phyloP scores from a whole-genome alignment of 352 stramenopile species.

The Elongisporangium anandrum region DNA sequence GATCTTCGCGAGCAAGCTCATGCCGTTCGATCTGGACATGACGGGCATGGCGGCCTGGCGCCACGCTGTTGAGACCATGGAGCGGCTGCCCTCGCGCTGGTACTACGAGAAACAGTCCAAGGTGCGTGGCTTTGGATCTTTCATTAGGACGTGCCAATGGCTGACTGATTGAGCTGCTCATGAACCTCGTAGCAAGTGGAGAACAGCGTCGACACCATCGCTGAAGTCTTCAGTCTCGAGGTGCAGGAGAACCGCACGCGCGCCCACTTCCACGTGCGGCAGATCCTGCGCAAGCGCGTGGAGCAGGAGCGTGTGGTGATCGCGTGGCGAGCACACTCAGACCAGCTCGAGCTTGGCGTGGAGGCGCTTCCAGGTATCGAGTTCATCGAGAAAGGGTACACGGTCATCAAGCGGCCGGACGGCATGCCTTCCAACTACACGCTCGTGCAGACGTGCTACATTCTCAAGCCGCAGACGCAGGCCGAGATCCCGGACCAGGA shows the following conservation, averaged over 20 bases:
- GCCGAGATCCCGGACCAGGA: slow-evolving; percentile 55
- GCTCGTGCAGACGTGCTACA: slow-evolving; percentile 50
- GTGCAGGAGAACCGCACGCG: slow-evolving; percentile 41
- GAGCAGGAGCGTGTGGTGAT: slow-evolving; percentile 40
- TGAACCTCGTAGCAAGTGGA: slow-evolving; percentile 26
- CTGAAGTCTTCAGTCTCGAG: slow-evolving; percentile 50
- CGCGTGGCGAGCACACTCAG: slow-evolving; percentile 49
- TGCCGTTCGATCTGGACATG: slow-evolving; percentile 13
- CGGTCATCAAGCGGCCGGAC: slow-evolving; percentile 37
- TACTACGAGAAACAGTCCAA: slow-evolving; percentile 11
- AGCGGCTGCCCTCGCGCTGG: slow-evolving; percentile 12
- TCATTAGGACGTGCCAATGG: neutral
- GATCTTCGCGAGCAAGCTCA: slow-evolving; percentile 19
- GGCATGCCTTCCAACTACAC: slow-evolving; percentile 25
- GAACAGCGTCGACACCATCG: slow-evolving; percentile 40
- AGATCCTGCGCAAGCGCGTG: slow-evolving; percentile 44
- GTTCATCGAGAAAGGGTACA: slow-evolving; percentile 55
- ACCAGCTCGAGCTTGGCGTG: slow-evolving; percentile 42
- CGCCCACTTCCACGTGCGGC: slow-evolving; percentile 44
- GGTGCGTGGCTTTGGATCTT: neutral
- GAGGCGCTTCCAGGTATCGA: slow-evolving; percentile 30
- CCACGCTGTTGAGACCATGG: slow-evolving; percentile 15
- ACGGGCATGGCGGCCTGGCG: slow-evolving; percentile 10
- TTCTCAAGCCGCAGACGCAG: slow-evolving; percentile 53
- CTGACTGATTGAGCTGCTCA: neutral